Evolutionary conservation across 1,139 yeast species (phyloP), one percentile per base, ranked within the genome.

Genomic region (Sugiyamaella xylanicola): DNA sequence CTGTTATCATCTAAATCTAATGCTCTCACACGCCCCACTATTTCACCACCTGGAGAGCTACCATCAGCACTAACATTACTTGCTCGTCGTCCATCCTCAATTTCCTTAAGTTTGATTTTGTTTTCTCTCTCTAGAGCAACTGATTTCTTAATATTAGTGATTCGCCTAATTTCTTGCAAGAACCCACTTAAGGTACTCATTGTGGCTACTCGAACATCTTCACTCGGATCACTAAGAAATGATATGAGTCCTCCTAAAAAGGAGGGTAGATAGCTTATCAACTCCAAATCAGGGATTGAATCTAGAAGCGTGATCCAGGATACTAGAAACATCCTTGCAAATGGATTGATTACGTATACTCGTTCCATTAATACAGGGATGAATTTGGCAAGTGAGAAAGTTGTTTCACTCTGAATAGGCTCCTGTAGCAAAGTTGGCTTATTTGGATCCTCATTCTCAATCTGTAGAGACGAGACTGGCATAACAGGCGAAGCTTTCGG

Each of bases 251-350:
- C 97, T 53, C 92, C 95, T 46, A 95, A 77, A 68, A 93, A 90
- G 48, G 90, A 88, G 0, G 99, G 97, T 50, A 95, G 75, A 67
- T 87, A 93, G 0, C 95, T 82, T 20, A 93, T 85, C 58, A 95
- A 75, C 64, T 93, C 97, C 59, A 93, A 76, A 50, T 93, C 95
- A 0, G 99, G 99, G 13, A 93, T 90, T 20, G 95, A 91, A 70
- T 93, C 95, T 52, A 95, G 77, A 21, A 95, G 79, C 58, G 91
- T 88, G 51, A 95, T 79, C 99, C 99, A 95, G 51, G 95, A 87
- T 9, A 93, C 93, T 59, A 95, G 75, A 65, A 93, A 93, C 74
- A 91, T 87, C 62, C 96, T 81, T 0, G 98, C 92, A 68, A 88
- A 89, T 3, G 98, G 97, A 64, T 93, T 95, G 37, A 88, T 86